Conservation (phyloP, 495 filamentous ascomycete species). For the Aspergillus saccharolyticus region DNA sequence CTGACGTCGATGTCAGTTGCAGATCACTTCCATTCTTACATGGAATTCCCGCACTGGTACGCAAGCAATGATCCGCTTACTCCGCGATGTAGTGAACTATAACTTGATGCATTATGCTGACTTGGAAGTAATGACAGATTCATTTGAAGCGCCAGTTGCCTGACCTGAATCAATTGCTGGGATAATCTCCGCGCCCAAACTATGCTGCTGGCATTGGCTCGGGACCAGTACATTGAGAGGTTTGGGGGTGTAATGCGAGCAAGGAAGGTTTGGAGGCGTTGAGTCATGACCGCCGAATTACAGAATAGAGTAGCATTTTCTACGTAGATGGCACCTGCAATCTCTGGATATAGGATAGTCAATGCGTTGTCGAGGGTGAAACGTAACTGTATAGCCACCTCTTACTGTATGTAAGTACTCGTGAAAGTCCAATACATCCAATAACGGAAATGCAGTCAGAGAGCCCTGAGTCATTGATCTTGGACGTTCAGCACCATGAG, state of each 20-base stretch:
- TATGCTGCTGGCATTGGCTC: too few species aligned
- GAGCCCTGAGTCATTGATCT: slow-evolving; percentile 22
- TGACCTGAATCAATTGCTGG: too few species aligned
- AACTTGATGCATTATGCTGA: background rate
- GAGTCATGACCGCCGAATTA: background rate
- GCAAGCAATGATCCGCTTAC: background rate
- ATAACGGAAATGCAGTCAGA: slow-evolving; percentile 23
- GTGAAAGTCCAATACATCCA: slow-evolving; percentile 21
- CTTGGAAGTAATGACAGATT: too few species aligned
- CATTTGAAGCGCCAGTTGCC: too few species aligned
- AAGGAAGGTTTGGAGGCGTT: background rate
- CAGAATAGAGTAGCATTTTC: background rate
- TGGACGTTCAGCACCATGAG: slow-evolving; percentile 16
- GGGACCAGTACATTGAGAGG: background rate
- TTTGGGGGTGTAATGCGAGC: background rate
- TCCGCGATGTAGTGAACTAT: background rate
- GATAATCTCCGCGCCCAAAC: too few species aligned
- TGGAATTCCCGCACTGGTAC: background rate
- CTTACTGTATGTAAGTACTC: slow-evolving; percentile 23
- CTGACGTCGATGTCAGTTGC: background rate
- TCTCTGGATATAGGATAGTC: background rate
- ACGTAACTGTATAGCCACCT: slow-evolving; percentile 21
- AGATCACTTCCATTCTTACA: background rate
- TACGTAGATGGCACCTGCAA: background rate
- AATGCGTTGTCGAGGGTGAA: slow-evolving; percentile 23